Base-by-base conservation (phyloP, 2,329 filamentous ascomycete species). In the Beauveria bassiana region DNA sequence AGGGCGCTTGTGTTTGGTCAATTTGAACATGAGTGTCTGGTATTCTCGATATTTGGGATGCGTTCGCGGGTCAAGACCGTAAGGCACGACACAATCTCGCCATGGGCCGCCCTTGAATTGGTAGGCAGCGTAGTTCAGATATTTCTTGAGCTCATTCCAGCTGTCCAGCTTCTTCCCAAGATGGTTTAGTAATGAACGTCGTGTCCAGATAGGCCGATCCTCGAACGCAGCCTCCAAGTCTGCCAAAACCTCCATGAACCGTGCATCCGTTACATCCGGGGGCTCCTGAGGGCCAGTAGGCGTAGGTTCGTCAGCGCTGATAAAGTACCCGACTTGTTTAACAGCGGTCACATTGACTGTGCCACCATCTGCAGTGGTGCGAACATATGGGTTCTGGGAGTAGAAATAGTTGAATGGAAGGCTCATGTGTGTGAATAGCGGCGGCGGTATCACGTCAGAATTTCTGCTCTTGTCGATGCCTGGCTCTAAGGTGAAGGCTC, bases 81-180 rank as follows among this genome's bases (percentile, higher is more conserved):
- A 95, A 52, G 83, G 86, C 65, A 97, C 85, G 59, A 97, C 86
- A 3, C 90, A 87, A 72, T 98, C 93, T 65, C 91, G 85, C 89
- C 91, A 99, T 0, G 95, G 93, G 0, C 95, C 95, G 24, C 89
- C 91, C 63, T 89, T 88, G 79, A 98, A 97, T 74, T 93, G 91
- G 75, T 96, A 99, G 9, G 90, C 92, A 5, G 91, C 86, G 68
- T 95, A 93, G 65, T 91, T 89, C 58, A 93, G 83, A 52, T 90
- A 90, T 70, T 88, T 83, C 68, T 91, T 89, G 63, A 96, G 74
- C 47, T 82, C 74, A 62, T 82, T 82, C 71, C 79, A 84, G 63
- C 80, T 78, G 49, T 77, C 78, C 28, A 78, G 76, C 53, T 75
- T 76, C 54, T 76, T 75, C 2, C 75, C 77, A 34, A 97, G 79